Evolutionary conservation across 768 basidiomycete genomes (phyloP), one percentile per base, ranked within the genome.

Genomic region (Suillus subalutaceus): DNA sequence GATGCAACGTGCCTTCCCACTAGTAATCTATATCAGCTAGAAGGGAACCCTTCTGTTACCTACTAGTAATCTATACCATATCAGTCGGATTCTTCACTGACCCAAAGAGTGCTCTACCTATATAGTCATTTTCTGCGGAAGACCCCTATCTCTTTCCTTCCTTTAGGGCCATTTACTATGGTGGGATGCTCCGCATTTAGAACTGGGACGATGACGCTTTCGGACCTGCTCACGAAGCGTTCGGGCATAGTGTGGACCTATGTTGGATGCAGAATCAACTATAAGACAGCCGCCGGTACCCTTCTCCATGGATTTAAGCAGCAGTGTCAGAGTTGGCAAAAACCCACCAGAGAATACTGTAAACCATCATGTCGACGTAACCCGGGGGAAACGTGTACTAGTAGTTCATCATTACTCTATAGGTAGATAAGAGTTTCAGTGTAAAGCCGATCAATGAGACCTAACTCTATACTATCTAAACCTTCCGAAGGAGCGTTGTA

Each of bases 101-200:
- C 50, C 66, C 35, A 40, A 55, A 65, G 30, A n/a, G 46, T 12
- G 58, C 32, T 50, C 50, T 10, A 81, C 86, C 76, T 69, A 89
- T 87, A 91, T 71, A 86, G 83, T 89, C 90, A 90, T 74, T 90
- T 91, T 65, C 90, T 76, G 72, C 85, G 85, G 77, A 94, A 94
- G 37, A 92, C 88, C 71, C 90, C 88, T 56, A 90, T 83, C 72
- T 90, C 91, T 60, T 81, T 78, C 50, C 73, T 77, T 12, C 82
- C 84, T 30, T 77, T 70, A 15, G 71, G 70, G 13, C 81, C 79
- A 56, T 76, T 77, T 80, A 87, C 86, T 65, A 87, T 80, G 20
- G 83, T 82, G 0, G 86, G 87, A 69, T 90, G 86, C 70, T 91
- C 88, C 20, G 78, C 77, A 70, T 81, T 79, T 63, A 93, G 77